These are phyloP conservation scores for Sarocladiaceae sp. DNA, from an alignment of 2,329 filamentous ascomycete species.

Conservation along the genomic window DNA sequence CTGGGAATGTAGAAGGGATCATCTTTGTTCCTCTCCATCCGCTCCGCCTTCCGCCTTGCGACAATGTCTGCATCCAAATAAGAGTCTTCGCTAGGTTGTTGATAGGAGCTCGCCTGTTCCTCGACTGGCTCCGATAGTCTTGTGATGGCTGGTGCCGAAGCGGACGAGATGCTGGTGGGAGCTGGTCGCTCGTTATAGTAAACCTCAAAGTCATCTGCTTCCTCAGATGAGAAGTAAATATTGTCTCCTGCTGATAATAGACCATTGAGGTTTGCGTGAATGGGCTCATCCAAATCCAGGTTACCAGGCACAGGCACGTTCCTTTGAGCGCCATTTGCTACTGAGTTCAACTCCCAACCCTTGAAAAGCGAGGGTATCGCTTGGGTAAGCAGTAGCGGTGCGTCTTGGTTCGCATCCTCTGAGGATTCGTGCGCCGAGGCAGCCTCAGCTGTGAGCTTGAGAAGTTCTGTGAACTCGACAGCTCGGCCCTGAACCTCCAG, in stretches of 20 bases:
- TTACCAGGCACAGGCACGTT: constrained; percentile 76
- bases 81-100: constrained; percentile 54
- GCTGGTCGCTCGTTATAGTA: constrained; percentile 57
- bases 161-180: constrained; percentile 43
- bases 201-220: constrained; percentile 60
- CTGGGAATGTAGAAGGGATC: constrained; percentile 86
- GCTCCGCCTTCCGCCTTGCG: constrained; percentile 67
- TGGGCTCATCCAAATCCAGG: constrained; percentile 73
- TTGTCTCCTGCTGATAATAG: constrained; percentile 58
- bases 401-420: constrained; percentile 51
- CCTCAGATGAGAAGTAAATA: constrained; percentile 40
- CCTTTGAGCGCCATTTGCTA: constrained; percentile 72
- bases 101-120: constrained; percentile 47
- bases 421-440: constrained; percentile 58
- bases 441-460: constrained; percentile 82
- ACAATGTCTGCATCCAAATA: constrained; percentile 68
- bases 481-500: constrained; percentile 93
- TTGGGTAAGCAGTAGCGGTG: constrained; percentile 80
- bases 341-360: constrained; percentile 86
- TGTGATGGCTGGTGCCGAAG: constrained; percentile 44
- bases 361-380: constrained; percentile 83
- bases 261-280: constrained; percentile 66
- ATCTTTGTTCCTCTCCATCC: constrained; percentile 76
- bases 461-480: constrained; percentile 84
- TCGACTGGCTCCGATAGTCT: constrained; percentile 45